Evolutionary conservation across 805 yeast species (phyloP), one percentile per base, ranked within the genome.

Genomic region (Sugiyamaella boreocaroliniensis): DNA sequence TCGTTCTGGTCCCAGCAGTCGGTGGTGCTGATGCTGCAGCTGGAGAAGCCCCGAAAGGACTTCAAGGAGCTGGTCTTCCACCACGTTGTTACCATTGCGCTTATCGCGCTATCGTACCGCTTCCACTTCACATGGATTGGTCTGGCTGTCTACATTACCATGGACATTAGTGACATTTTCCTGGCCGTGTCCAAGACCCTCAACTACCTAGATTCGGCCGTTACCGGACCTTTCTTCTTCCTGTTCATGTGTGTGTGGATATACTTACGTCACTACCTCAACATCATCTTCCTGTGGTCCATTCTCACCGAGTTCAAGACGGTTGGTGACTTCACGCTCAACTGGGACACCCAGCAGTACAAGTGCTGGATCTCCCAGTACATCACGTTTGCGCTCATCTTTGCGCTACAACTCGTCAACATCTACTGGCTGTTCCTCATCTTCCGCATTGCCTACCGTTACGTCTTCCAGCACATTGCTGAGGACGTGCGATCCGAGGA

Each of bases 81-180:
- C 70, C 99, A 93, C 68, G 78, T 93, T 57, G 82, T 93, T 58
- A 93, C 99, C 22, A 82, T 93, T 67, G 80, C 89, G 3, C 78
- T 93, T 61, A 89, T 93, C 62, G 84, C 85, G 80, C 75, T 80
- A 51, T 87, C 96, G 10, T 92, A 93, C 69, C 80, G 90, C 60
- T 93, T 93, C 77, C 97, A 93, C 70, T 93, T 89, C 75, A 88
- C 96, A 14, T 88, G 95, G 82, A 92, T 93, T 79, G 99, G 99
- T 5, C 68, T 93, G 37, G 86, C 85, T 15, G 80, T 93, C 49
- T 93, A 88, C 68, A 79, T 93, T 62, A 89, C 98, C 20, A 93
- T 93, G 99, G 99, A 93, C 70, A 77, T 89, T 40, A 86, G 96
- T 15, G 99, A 93, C 73, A 82, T 89, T 69, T 86, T 89, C 71